Conservation (phyloP, 495 filamentous ascomycete species). For the Neurospora sp. region DNA sequence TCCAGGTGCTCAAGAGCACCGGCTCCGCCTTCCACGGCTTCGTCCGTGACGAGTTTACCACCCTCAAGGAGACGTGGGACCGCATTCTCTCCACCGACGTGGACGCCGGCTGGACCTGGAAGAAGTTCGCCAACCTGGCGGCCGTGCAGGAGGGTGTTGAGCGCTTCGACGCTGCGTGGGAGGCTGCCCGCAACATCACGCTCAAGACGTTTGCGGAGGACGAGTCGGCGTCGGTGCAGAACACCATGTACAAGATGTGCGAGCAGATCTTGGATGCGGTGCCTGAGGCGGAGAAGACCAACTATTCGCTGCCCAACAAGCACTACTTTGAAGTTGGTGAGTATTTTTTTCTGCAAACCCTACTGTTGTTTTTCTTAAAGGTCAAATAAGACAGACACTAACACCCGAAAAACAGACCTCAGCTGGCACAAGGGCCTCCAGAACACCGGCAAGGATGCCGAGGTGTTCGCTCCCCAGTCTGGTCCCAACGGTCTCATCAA, state of each 20-base stretch:
- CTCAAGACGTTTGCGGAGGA: slow-evolving; percentile 89
- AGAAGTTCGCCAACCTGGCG: slow-evolving; percentile 50
- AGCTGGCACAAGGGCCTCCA: slow-evolving; percentile 95
- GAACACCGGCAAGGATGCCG: slow-evolving; percentile 94
- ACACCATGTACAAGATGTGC: slow-evolving; percentile 97
- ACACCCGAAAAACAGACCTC: slow-evolving; percentile 47
- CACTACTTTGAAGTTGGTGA: slow-evolving; percentile 97
- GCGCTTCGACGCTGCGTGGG: slow-evolving; percentile 70
- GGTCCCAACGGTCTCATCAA: slow-evolving; percentile 93
- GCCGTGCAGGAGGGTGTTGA: slow-evolving; percentile 54
- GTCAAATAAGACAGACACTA: not conserved
- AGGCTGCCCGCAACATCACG: slow-evolving; percentile 66
- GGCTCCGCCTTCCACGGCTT: slow-evolving; percentile 94
- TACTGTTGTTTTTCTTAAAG: not conserved
- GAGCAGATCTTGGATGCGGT: slow-evolving; percentile 72
- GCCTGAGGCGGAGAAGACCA: slow-evolving; percentile 59
- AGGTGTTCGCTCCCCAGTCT: slow-evolving; percentile 90
- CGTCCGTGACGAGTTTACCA: slow-evolving; percentile 84
- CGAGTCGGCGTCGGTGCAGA: slow-evolving; percentile 84
- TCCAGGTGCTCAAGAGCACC: slow-evolving; percentile 94
- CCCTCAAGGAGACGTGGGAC: slow-evolving; percentile 81
- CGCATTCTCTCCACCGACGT: slow-evolving; percentile 92
- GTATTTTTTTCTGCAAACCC: slow-evolving; percentile 17
- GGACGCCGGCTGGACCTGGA: slow-evolving; percentile 77
- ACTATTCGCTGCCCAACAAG: slow-evolving; percentile 89